Conservation (phyloP, 139 green algal species). For the Coelastrella sp. region DNA sequence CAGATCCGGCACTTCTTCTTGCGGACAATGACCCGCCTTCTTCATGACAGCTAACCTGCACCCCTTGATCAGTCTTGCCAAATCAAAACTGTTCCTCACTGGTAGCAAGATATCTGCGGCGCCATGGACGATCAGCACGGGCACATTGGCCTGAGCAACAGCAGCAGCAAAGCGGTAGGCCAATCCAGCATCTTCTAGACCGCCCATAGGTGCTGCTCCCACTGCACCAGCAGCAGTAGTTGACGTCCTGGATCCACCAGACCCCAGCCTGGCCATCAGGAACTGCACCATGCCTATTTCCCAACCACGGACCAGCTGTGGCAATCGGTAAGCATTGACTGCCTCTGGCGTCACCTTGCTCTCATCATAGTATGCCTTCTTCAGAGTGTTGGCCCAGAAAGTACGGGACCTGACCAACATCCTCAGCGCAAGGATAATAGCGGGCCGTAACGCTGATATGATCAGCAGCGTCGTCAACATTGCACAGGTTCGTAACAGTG, state of each 20-base stretch:
- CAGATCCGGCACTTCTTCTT: slow-evolving; percentile 85
- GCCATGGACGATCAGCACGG: slow-evolving; percentile 85
- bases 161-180: slow-evolving; percentile 56
- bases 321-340: slow-evolving; percentile 81
- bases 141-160: slow-evolving; percentile 35
- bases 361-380: slow-evolving; percentile 62
- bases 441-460: slow-evolving; percentile 55
- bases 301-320: slow-evolving; percentile 83
- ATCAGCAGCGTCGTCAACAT: slow-evolving; percentile 43
- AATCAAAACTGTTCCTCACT: slow-evolving; percentile 74
- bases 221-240: slow-evolving; percentile 14
- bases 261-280: slow-evolving; percentile 18
- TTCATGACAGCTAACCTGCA: slow-evolving; percentile 69
- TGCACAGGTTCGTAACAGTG: background rate
- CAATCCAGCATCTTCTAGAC: slow-evolving; percentile 50
- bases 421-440: slow-evolving; percentile 70
- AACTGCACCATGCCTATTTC: slow-evolving; percentile 59
- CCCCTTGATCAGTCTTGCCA: slow-evolving; percentile 74
- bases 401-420: slow-evolving; percentile 40
- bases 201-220: background rate
- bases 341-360: slow-evolving; percentile 53
- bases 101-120: slow-evolving; percentile 82
- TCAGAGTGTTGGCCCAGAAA: slow-evolving; percentile 75
- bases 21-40: slow-evolving; percentile 83
- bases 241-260: background rate